Evolutionary conservation across 2,329 filamentous ascomycete species (phyloP).

Genomic region (Phaeosphaeria sp.): DNA sequence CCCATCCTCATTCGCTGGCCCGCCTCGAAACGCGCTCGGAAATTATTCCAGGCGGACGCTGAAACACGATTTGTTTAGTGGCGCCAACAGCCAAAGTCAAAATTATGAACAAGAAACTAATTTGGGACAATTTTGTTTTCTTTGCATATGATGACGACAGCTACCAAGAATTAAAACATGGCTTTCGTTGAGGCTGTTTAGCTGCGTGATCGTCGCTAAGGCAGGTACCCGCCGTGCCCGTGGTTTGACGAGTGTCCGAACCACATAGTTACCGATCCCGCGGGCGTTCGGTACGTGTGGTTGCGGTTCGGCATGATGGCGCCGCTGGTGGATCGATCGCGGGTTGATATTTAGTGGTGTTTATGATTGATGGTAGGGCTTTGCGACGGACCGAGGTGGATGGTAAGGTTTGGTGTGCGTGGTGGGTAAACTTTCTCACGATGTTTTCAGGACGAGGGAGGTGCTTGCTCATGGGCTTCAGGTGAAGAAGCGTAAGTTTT

Average conservation of each 20-base stretch:
- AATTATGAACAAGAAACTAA: neutral
- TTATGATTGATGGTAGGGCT: neutral
- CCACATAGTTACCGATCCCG: neutral
- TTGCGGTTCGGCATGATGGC: neutral
- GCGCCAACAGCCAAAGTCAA: neutral
- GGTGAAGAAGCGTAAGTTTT: neutral
- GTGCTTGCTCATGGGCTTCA: neutral
- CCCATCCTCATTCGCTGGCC: neutral
- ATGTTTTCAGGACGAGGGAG: neutral
- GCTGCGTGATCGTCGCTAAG: neutral
- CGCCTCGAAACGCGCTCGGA: conserved; percentile 1
- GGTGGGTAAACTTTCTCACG: neutral
- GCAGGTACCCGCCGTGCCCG: conserved; percentile 3
- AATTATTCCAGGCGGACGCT: conserved; percentile 5
- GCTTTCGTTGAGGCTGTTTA: neutral
- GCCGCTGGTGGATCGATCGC: neutral
- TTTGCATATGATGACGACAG: neutral
- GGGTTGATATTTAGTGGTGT: neutral
- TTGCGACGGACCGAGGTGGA: neutral
- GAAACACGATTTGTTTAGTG: conserved; percentile 9
- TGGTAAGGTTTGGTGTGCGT: neutral
- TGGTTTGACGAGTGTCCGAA: neutral
- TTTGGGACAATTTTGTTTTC: neutral
- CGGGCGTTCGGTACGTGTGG: neutral
- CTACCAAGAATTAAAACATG: neutral